phyloP scores from a whole-genome alignment of 164 flowering plant species.

The grape (Vitis vinifera) region DNA sequence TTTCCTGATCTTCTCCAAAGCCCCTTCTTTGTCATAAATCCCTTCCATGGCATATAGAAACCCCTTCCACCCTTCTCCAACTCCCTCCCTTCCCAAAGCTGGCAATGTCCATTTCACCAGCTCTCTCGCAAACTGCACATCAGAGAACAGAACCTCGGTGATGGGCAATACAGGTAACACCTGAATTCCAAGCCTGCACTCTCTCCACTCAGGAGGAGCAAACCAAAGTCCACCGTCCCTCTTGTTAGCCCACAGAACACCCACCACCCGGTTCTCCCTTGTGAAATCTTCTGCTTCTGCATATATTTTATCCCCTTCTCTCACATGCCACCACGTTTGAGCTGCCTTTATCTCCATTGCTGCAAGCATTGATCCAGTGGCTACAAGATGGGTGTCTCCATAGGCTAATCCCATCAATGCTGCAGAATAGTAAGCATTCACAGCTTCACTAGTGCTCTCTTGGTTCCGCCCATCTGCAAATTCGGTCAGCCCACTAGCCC shows the following conservation, averaged over 20 bases:
- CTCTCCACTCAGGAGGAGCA: conserved; percentile 84
- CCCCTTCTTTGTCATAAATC: conserved; percentile 56
- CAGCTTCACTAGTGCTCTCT: conserved; percentile 89
- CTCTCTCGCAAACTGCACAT: conserved; percentile 48
- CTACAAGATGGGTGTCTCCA: conserved; percentile 74
- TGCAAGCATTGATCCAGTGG: conserved; percentile 69
- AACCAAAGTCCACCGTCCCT: conserved; percentile 92
- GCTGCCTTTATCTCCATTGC: conserved; percentile 77
- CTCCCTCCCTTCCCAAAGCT: conserved; percentile 66
- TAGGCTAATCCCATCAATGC: conserved; percentile 91
- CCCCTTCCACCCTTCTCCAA: conserved; percentile 93
- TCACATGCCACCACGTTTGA: conserved; percentile 86
- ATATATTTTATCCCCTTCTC: conserved; percentile 54
- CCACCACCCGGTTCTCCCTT: conserved; percentile 66
- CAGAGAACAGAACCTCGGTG: conserved; percentile 67
- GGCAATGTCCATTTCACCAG: conserved; percentile 80
- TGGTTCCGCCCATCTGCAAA: conserved; percentile 85
- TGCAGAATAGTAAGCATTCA: conserved; percentile 86
- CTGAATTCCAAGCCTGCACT: conserved; percentile 85
- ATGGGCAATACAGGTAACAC: conserved; percentile 76
- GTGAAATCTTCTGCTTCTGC: conserved; percentile 56
- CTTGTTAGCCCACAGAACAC: conserved; percentile 87
- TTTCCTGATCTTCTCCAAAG: conserved; percentile 53
- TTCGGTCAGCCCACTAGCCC: conserved; percentile 88
- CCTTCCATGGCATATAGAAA: conserved; percentile 83